Base-by-base conservation (phyloP, 805 yeast species). In the Wickerhamomyces chambardii region DNA sequence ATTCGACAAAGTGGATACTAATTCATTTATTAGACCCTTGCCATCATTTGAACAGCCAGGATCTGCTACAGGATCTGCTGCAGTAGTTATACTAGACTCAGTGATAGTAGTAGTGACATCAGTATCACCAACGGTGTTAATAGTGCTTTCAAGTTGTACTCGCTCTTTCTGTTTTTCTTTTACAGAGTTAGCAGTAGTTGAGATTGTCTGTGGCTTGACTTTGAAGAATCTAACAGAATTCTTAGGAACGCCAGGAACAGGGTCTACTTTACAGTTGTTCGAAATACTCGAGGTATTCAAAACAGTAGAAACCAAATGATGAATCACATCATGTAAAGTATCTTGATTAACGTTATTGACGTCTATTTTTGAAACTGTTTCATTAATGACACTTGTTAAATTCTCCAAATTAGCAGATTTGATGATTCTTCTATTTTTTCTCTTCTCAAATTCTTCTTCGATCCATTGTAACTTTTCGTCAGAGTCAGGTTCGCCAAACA, bases 401-500 rank as follows among this genome's bases (percentile, higher is more conserved):
- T 53, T 57, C 32, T 54, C 58, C 28, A 49, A 35, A 21, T 54
- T 55, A 15, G 52, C 52, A 30, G 45, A 67, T 49, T 72, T 68
- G 34, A 66, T 61, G 28, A 76, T 44, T 36, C 95, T 60, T 48
- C 74, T 76, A 37, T 69, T 70, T 45, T 75, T 74, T 19, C 95
- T 66, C 42, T 67, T 71, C 32, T 66, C 71, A 51, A 83, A 85
- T 53, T 86, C 95, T 4, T 64, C 63, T 27, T 77, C 80, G 26
- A 84, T 68, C 97, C 97, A 90, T 29, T 68, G 62, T 36, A 64
- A 66, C 42, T 74, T 71, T 31, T 69, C 75, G 9, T 61, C 66
- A 10, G 79, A 58, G 6, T 74, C 76, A 1, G 58, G 64, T 9
- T 64, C 70, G 1, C 95, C 92, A 59, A 75, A 87, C 45, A 80